These are phyloP conservation scores for Lichtheimia corymbifera DNA, from an alignment of 371 early-diverging fungal species.

Conservation along the genomic window DNA sequence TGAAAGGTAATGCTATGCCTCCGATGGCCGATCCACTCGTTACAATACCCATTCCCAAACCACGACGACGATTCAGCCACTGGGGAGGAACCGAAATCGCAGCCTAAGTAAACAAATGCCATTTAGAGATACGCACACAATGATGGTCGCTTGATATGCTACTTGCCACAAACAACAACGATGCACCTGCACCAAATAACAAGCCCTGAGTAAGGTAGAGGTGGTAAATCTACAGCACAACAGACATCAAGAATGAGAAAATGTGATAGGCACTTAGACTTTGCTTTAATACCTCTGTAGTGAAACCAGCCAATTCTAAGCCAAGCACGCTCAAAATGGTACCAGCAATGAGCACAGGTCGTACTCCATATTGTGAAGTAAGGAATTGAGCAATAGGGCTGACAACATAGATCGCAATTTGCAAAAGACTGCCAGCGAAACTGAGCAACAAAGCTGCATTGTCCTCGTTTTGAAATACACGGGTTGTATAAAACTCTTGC, in stretches of 20 bases:
- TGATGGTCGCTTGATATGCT: neutral
- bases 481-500: conserved; percentile 19
- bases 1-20: conserved; percentile 63
- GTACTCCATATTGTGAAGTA: conserved; percentile 7
- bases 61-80: conserved; percentile 65
- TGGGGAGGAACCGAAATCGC: conserved; percentile 55
- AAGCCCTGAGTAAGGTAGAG: conserved; percentile 64
- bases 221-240: conserved; percentile 51
- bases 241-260: neutral
- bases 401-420: conserved; percentile 11
- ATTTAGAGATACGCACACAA: neutral
- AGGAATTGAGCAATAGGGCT: conserved; percentile 14
- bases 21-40: conserved; percentile 74
- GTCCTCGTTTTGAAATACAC: conserved; percentile 9
- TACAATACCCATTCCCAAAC: conserved; percentile 71
- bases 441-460: conserved; percentile 13
- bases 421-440: conserved; percentile 17
- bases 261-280: neutral
- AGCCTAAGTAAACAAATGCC: conserved; percentile 2
- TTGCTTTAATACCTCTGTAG: conserved; percentile 17
- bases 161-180: conserved; percentile 35
- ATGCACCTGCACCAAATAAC: conserved; percentile 56
- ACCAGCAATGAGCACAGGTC: conserved; percentile 9
- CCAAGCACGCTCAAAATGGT: conserved; percentile 13
- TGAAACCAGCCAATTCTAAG: conserved; percentile 23